Percentiles rank a stretch among this genome's conserved stretches.
Evolutionary conservation across 805 yeast species (phyloP).

Genomic region (Candida taoyuanica): DNA sequence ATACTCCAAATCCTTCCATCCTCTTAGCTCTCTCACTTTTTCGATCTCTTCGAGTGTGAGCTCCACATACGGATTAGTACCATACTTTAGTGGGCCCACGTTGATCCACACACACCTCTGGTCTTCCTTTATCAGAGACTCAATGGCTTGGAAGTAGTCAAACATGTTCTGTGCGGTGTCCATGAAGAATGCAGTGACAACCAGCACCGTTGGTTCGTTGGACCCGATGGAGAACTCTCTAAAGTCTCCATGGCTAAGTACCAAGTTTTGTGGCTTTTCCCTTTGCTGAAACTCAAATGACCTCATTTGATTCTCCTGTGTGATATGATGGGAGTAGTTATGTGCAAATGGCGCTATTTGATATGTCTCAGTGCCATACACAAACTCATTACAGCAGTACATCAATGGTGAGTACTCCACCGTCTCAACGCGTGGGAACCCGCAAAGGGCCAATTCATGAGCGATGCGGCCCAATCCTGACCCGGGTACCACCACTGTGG

Average conservation of each 20-base stretch:
- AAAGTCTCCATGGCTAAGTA: conserved; percentile 59
- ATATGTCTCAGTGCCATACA: conserved; percentile 32
- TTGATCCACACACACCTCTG: conserved; percentile 76
- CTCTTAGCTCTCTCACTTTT: conserved; percentile 46
- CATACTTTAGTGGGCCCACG: conserved; percentile 89
- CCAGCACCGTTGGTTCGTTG: conserved; percentile 51
- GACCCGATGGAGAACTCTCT: conserved; percentile 42
- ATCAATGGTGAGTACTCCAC: conserved; percentile 74
- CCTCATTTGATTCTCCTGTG: conserved; percentile 47
- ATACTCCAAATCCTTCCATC: conserved; percentile 52
- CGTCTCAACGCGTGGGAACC: conserved; percentile 53
- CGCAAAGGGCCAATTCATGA: conserved; percentile 46
- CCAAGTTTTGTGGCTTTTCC: conserved; percentile 43
- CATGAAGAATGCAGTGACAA: conserved; percentile 71
- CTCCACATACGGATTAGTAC: conserved; percentile 76
- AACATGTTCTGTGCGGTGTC: conserved; percentile 90
- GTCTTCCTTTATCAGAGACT: conserved; percentile 34
- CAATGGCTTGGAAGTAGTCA: conserved; percentile 66
- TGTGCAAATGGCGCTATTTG: conserved; percentile 52
- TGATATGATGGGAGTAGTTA: conserved; percentile 61
- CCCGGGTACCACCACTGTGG: conserved; percentile 75
- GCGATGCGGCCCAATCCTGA: conserved; percentile 82
- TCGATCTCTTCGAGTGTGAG: conserved; percentile 65
- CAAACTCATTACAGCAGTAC: conserved; percentile 63
- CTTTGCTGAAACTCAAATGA: conserved; percentile 30